phyloP scores from a whole-genome alignment of 768 basidiomycete genomes.

The Terana coerulea region DNA sequence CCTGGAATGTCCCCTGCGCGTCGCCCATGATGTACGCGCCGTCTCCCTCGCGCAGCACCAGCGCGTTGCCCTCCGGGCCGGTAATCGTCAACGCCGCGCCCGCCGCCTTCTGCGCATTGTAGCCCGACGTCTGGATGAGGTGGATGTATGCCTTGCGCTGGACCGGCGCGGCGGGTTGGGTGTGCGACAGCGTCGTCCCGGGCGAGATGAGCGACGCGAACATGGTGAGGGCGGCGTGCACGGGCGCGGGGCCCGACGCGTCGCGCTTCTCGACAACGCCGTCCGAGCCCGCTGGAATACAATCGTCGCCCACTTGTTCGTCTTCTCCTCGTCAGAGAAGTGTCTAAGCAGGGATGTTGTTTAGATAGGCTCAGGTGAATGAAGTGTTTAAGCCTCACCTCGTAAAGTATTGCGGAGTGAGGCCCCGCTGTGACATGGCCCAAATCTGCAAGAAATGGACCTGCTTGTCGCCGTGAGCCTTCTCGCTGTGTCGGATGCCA shows the following conservation, averaged over 20 bases:
- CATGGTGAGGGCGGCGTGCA: slow-evolving; percentile 63
- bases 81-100: slow-evolving; percentile 59
- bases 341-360: slow-evolving; percentile 41
- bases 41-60: slow-evolving; percentile 80
- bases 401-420: slow-evolving; percentile 82
- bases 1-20: slow-evolving; percentile 37
- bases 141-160: slow-evolving; percentile 56
- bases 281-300: slow-evolving; percentile 62
- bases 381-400: slow-evolving; percentile 43
- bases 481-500: slow-evolving; percentile 83
- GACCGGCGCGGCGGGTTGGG: slow-evolving; percentile 30
- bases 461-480: slow-evolving; percentile 44
- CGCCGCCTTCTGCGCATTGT: slow-evolving; percentile 50
- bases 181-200: slow-evolving; percentile 48
- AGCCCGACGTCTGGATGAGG: slow-evolving; percentile 81
- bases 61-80: slow-evolving; percentile 34
- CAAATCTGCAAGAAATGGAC: slow-evolving; percentile 72
- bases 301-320: slow-evolving; percentile 62
- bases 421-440: slow-evolving; percentile 40
- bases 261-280: slow-evolving; percentile 64
- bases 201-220: slow-evolving; percentile 73
- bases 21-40: slow-evolving; percentile 69
- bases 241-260: slow-evolving; percentile 76
- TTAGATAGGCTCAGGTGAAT: not conserved
- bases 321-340: slow-evolving; percentile 81